Evolutionary conservation across 441 rosid species (phyloP).

Genomic region (Gossypium schwendimanii): DNA sequence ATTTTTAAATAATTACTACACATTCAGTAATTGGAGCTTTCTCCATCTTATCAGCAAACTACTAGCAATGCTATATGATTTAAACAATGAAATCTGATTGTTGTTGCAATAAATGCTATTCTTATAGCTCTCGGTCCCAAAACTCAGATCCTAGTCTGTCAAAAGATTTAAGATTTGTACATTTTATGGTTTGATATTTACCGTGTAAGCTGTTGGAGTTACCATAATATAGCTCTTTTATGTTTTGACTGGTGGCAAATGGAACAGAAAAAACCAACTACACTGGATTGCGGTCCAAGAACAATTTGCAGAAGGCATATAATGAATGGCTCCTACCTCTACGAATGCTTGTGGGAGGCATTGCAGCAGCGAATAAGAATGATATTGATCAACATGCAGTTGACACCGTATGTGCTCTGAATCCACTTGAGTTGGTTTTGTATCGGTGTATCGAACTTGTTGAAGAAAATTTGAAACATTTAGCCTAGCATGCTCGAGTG

Average conservation of each 20-base stretch:
- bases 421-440: slow-evolving; percentile 63
- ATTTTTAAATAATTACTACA: neutral
- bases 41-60: neutral
- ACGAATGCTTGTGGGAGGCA: slow-evolving; percentile 45
- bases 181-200: neutral
- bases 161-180: neutral
- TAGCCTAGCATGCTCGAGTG: neutral
- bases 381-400: slow-evolving; percentile 31
- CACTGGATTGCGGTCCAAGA: slow-evolving; percentile 42
- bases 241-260: neutral
- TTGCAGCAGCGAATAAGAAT: slow-evolving; percentile 37
- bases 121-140: neutral
- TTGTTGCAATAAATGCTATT: slow-evolving; percentile 8
- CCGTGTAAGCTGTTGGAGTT: neutral
- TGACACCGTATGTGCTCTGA: slow-evolving; percentile 36
- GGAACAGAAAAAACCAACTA: slow-evolving; percentile 45
- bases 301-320: slow-evolving; percentile 50
- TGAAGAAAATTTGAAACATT: slow-evolving; percentile 50
- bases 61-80: neutral
- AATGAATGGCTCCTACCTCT: slow-evolving; percentile 86
- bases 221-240: neutral
- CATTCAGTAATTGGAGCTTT: neutral
- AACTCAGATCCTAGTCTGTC: neutral
- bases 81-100: neutral
- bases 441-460: slow-evolving; percentile 86